Evolutionary conservation across 169 alveolate genomes (phyloP), one percentile per base, ranked within the genome.

Genomic region (Cryptosporidium sp.): DNA sequence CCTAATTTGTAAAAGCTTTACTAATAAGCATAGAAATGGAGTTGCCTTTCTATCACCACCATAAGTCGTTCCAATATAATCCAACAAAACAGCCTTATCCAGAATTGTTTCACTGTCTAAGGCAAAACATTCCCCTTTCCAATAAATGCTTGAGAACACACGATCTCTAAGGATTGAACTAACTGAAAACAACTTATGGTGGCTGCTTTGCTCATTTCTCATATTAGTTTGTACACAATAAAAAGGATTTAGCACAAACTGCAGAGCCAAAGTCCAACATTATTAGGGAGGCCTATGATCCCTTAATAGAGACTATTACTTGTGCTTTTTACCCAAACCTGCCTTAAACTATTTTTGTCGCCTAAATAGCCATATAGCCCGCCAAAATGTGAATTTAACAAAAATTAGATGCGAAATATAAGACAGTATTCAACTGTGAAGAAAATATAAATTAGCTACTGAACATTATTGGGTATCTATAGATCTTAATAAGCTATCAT

Each of bases 1-100:
- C 80, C 97, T 97, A 21, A 99, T 96, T 93, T 98, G 98, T 87
- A 98, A 95, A 85, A 99, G 91, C 94, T 98, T 99, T 91, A 98
- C 92, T 23, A 98, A 93, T 45, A 98, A 92, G 85, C 99, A 98
- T 23, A 98, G 89, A 91, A 99, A 99, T 23, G 98, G 97, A 0
- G 98, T 89, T 16, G 99, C 99, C 85, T 97, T 96, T 21, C 98
- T 95, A 60, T 94, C 96, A 9, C 99, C 99, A 8, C 99, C 99
- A 75, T 95, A 97, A 29, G 99, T 96, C 16, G 99, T 99, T 16
- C 99, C 99, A 8, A 97, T 96, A 91, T 97, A 97, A 85, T 98
- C 95, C 68, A 98, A 75, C 84, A 93, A 97, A 33, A 97, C 95
- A 12, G 99, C 99, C 93, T 96, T 94, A 85, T 97, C 99, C 29